Conservation (phyloP, 1,284 basidiomycete species). For the Apiotrichum veenhuisii region DNA sequence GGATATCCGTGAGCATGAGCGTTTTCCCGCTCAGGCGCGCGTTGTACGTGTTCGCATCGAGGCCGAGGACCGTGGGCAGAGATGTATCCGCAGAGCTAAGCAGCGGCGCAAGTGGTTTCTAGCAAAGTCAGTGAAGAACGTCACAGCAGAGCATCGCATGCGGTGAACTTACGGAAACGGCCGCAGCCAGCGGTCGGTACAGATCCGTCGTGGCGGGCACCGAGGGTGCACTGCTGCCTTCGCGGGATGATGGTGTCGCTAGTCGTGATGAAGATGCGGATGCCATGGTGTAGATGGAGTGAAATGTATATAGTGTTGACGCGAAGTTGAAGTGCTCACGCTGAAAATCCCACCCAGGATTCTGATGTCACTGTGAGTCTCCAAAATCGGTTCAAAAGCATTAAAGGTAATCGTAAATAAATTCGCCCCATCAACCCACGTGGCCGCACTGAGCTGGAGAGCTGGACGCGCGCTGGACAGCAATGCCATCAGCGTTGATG, state of each 20-base stretch:
- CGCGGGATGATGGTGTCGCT: background rate
- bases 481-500: too few species aligned
- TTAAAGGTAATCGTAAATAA: too few species aligned
- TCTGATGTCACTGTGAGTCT: too few species aligned
- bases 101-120: constrained; percentile 19
- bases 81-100: background rate
- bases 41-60: constrained; percentile 27
- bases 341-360: too few species aligned
- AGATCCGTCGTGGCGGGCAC: constrained; percentile 11
- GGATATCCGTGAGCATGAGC: constrained; percentile 23
- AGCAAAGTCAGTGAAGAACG: background rate
- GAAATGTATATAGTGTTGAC: background rate
- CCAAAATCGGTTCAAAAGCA: too few species aligned
- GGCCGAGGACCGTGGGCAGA: constrained; percentile 23
- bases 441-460: too few species aligned
- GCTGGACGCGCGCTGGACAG: too few species aligned
- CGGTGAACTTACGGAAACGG: background rate
- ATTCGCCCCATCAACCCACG: too few species aligned
- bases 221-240: background rate
- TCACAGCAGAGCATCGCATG: background rate
- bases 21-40: constrained; percentile 37
- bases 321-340: too few species aligned
- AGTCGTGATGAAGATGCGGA: background rate
- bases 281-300: background rate
- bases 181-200: constrained; percentile 15